phyloP scores from a whole-genome alignment of 2,329 filamentous ascomycete genomes.

The Lachnellula suecica region DNA sequence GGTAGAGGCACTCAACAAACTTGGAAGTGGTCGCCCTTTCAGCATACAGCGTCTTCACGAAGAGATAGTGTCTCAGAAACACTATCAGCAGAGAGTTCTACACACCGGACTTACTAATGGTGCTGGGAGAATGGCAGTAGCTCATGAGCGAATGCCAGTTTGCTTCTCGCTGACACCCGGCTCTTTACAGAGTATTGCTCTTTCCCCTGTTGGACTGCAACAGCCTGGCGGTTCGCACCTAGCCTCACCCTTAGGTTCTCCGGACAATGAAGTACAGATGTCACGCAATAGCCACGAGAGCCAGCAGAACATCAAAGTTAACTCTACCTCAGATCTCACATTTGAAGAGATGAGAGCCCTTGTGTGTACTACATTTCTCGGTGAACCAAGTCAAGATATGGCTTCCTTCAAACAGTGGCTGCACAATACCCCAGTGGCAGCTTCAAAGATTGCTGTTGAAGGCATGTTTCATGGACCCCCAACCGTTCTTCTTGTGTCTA shows the following conservation, averaged over 20 bases:
- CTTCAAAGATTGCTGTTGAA: constrained; percentile 60
- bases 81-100: constrained; percentile 40
- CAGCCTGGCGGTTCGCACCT: constrained; percentile 32
- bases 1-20: constrained; percentile 52
- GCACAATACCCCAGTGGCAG: constrained; percentile 55
- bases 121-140: constrained; percentile 33
- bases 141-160: constrained; percentile 42
- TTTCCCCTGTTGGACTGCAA: constrained; percentile 39
- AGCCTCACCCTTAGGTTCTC: constrained; percentile 27
- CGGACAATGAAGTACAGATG: constrained; percentile 25
- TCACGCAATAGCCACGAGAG: constrained; percentile 20
- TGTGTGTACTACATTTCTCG: constrained; percentile 66
- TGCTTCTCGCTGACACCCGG: constrained; percentile 56
- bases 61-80: constrained; percentile 42
- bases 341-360: constrained; percentile 64
- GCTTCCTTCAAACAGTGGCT: constrained; percentile 66
- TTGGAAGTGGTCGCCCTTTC: constrained; percentile 54
- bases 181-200: constrained; percentile 50
- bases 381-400: constrained; percentile 65
- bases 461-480: constrained; percentile 68
- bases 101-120: constrained; percentile 47
- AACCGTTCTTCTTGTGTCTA: constrained; percentile 65
- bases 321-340: constrained; percentile 46
- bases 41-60: constrained; percentile 56
- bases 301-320: constrained; percentile 26